These are phyloP conservation scores for Penicillium sp. DNA, from an alignment of 2,329 filamentous ascomycete genomes.

Conservation along the genomic window DNA sequence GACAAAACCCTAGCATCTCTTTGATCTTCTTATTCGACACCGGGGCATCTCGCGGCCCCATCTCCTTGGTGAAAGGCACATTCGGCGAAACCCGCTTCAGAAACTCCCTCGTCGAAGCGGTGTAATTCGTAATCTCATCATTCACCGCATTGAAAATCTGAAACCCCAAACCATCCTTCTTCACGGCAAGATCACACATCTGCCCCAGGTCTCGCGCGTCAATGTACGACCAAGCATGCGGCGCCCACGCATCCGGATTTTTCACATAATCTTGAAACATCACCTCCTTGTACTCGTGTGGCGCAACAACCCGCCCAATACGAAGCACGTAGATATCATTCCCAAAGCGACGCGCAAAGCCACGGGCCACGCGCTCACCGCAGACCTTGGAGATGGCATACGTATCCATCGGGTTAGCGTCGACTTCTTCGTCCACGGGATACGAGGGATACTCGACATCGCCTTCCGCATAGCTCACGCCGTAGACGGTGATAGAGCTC, in stretches of 20 bases:
- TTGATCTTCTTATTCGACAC: conserved; percentile 62
- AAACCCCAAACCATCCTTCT: conserved; percentile 59
- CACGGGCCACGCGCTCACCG: conserved; percentile 58
- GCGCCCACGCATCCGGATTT: conserved; percentile 53
- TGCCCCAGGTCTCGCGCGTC: conserved; percentile 63
- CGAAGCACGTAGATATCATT: conserved; percentile 62
- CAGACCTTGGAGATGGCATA: conserved; percentile 64
- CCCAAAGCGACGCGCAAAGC: conserved; percentile 57
- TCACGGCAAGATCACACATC: conserved; percentile 59
- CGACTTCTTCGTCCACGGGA: conserved; percentile 60
- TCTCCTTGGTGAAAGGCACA: conserved; percentile 55
- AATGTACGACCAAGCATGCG: conserved; percentile 65
- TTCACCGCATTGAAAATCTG: conserved; percentile 68
- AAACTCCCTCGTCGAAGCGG: conserved; percentile 54
- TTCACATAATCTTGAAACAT: conserved; percentile 54
- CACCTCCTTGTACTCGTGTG: conserved; percentile 59
- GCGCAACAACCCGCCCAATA: conserved; percentile 64
- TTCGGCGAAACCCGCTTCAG: conserved; percentile 53
- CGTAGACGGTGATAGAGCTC: conserved; percentile 61
- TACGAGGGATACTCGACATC: conserved; percentile 59
- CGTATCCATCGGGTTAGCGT: conserved; percentile 62
- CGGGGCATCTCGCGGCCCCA: conserved; percentile 62
- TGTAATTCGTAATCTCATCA: conserved; percentile 58
- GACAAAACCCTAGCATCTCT: conserved; percentile 60
- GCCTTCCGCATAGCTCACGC: conserved; percentile 63